Base-by-base conservation (phyloP, 108 stramenopile species). In the Cylindrotheca closterium region DNA sequence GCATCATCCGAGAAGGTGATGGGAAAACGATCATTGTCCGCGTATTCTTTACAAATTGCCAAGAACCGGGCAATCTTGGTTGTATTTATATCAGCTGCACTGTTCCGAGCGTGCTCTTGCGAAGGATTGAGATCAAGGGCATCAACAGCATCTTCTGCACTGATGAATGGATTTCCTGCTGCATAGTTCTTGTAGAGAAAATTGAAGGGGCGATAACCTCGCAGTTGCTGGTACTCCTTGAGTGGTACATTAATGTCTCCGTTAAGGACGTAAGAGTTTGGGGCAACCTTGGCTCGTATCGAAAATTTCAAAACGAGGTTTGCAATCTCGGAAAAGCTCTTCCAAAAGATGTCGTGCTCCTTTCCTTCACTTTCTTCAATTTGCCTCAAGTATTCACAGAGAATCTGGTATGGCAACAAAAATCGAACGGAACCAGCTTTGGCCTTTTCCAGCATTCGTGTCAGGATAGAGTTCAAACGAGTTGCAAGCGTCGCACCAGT, bases 161-260 rank as follows among this genome's bases (percentile, higher is more conserved):
- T 26, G 8, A 74, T 22, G 45, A 47, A 58, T 2, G 65, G 58
- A 21, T 37, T 46, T 50, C 32, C 22, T 19, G 27, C 48, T 12
- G 15, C 5, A 42, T 65, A 63, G 4, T 34, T 47, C 37, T 47
- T 28, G 42, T 48, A 30, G 2, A 69, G 53, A 25, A 60, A 65
- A 10, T 25, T 32, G 60, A 70, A 76, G 0, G 80, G 75, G 48
- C 31, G 60, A 47, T 68, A 80, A 48, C 80, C 80, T 27, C 56
- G 48, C 30, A 71, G 51, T 27, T 47, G 19, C 24, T 69, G 61
- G 48, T 68, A 74, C 51, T 80, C 73, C 24, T 75, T 73, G 26
- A 33, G 24, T 53, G 3, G 19, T 23, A 33, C 29, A 0, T 29
- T 28, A n/a, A 3, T 27, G 3, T 58, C 10, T 22, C 30, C 24